Evolutionary conservation across 1,139 yeast species (phyloP).

Genomic region (Hemisphaericaspora subhashii): DNA sequence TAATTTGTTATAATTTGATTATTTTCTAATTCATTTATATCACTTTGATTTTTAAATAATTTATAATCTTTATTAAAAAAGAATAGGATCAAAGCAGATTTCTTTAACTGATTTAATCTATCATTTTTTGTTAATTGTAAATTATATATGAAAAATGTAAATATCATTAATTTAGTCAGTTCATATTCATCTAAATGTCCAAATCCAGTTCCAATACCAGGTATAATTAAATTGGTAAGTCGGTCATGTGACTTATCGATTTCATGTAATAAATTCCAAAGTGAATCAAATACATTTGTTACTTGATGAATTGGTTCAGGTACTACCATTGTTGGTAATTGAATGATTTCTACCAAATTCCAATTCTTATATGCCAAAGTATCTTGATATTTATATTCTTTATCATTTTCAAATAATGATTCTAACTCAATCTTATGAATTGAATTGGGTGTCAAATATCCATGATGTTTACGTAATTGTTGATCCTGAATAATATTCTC

Average conservation of each 20-base stretch:
- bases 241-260: slow-evolving; percentile 1
- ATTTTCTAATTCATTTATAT: slow-evolving; percentile 15
- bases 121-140: slow-evolving; percentile 8
- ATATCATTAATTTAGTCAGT: slow-evolving; percentile 22
- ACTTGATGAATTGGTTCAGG: slow-evolving; percentile 16
- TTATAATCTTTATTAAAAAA: slow-evolving; percentile 23
- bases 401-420: slow-evolving; percentile 8
- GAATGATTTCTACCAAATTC: slow-evolving; percentile 13
- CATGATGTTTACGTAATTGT: slow-evolving; percentile 15
- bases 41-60: slow-evolving; percentile 14
- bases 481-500: slow-evolving; percentile 18
- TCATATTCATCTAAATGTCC: slow-evolving; percentile 21
- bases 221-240: slow-evolving; percentile 21
- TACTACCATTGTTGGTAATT: slow-evolving; percentile 18
- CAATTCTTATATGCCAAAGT: slow-evolving; percentile 12
- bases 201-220: slow-evolving; percentile 31
- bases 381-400: slow-evolving; percentile 7
- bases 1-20: slow-evolving; percentile 12
- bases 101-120: slow-evolving; percentile 13
- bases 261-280: slow-evolving; percentile 23
- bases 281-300: slow-evolving; percentile 16
- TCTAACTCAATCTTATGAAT: slow-evolving; percentile 15
- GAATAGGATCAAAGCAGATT: slow-evolving; percentile 20
- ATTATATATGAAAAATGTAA: slow-evolving; percentile 20
- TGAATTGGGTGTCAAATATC: slow-evolving; percentile 22